Evolutionary conservation across 1,139 yeast species (phyloP).

Genomic region (Debaryomyces udenii): DNA sequence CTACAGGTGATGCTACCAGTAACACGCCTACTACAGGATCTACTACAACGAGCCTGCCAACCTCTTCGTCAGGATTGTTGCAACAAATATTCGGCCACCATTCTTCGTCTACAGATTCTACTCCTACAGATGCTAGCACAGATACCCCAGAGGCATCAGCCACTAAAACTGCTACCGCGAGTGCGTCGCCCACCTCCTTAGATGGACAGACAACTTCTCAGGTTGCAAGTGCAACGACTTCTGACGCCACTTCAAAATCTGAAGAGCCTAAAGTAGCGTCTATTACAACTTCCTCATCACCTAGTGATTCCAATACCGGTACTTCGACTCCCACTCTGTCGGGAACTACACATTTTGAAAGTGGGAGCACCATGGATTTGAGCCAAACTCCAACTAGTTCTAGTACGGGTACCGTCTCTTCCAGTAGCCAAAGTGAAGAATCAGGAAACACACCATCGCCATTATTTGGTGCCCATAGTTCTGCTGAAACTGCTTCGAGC

Average conservation of each 20-base stretch:
- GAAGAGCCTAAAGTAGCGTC: neutral
- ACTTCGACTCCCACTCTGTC: neutral
- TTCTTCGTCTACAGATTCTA: neutral
- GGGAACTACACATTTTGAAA: neutral
- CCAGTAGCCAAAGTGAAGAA: no score
- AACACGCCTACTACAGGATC: slow-evolving; percentile 1
- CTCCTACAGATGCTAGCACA: neutral
- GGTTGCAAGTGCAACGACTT: neutral
- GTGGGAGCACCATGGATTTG: no score
- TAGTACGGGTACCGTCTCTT: neutral
- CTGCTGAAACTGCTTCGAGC: neutral
- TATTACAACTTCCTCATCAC: neutral
- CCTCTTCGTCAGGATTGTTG: neutral
- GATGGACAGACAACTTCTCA: neutral
- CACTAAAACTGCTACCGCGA: neutral
- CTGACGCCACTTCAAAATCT: neutral
- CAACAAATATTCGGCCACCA: slow-evolving; percentile 1
- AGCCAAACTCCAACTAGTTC: neutral
- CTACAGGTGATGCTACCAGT: neutral
- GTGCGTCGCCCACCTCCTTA: neutral
- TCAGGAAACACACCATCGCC: no score
- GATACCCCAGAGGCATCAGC: slow-evolving; percentile 9
- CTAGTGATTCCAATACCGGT: neutral
- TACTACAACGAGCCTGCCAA: slow-evolving; percentile 4
- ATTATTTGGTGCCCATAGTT: neutral